Percentiles rank a stretch among this genome's conserved stretches.
Evolutionary conservation across 306 rosid genomes (phyloP).

Genomic region (Inga oerstediana): DNA sequence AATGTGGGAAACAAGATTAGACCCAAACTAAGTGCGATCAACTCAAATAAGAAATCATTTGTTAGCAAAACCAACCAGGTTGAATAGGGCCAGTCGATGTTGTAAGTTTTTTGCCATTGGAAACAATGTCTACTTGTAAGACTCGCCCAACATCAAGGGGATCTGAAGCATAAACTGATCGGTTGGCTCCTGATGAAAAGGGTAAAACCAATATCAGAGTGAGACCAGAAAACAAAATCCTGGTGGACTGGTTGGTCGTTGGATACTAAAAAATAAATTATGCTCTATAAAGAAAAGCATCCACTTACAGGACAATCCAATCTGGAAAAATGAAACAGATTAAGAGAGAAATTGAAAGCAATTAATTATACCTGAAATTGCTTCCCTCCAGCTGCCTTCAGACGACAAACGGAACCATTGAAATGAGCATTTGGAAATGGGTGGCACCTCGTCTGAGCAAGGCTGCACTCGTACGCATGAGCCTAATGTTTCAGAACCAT

Average conservation of each 20-base stretch:
- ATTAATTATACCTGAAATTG: conserved; percentile 66
- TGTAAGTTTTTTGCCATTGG: conserved; percentile 62
- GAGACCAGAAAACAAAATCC: neutral
- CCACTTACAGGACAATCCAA: conserved; percentile 10
- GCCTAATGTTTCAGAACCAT: conserved; percentile 82
- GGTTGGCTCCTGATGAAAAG: conserved; percentile 65
- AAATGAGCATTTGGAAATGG: conserved; percentile 69
- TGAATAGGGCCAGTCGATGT: conserved; percentile 77
- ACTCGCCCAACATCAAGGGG: conserved; percentile 91
- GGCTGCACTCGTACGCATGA: conserved; percentile 65
- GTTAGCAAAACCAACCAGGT: conserved; percentile 61
- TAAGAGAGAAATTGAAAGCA: neutral
- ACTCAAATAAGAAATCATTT: conserved; percentile 10
- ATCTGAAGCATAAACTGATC: conserved; percentile 75
- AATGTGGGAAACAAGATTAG: neutral
- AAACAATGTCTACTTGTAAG: conserved; percentile 75
- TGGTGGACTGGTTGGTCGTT: too few species aligned
- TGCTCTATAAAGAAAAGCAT: neutral
- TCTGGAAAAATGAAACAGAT: conserved; percentile 22
- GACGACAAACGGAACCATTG: conserved; percentile 91
- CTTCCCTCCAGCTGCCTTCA: conserved; percentile 87
- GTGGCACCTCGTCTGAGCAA: conserved; percentile 64
- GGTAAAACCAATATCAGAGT: conserved; percentile 38
- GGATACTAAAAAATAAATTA: neutral
- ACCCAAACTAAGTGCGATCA: neutral